Base-by-base conservation (phyloP, 78 protist genomes). In the Dictyostelium intermedium region DNA sequence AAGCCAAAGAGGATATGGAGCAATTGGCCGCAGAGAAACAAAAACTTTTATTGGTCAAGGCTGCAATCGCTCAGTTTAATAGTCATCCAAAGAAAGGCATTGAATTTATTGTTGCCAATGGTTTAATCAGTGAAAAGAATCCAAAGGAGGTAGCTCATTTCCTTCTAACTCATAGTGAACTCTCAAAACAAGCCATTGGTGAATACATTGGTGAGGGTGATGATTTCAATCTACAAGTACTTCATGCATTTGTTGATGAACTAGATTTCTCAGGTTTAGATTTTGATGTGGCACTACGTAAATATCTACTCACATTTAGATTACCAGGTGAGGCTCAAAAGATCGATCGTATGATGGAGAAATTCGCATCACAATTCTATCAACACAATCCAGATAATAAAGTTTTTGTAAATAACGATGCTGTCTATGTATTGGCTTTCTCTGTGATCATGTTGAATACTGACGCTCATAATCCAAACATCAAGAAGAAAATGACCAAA, bases 301-400 rank as follows among this genome's bases (percentile, higher is more conserved):
- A 73, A 30, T 97, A 97, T 95, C 93, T 98, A 25, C 20, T 86
- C 43, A 69, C 70, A 4, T 98, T 99, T 81, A 83, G 98, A 27
- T 84, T 99, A 60, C 99, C 99, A 4, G 99, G 99, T 60, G 99
- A 99, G 73, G 98, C 99, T 23, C 99, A 97, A 93, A 97, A 98
- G 92, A 99, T 99, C 32, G 99, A 98, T 78, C 95, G 99, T 20
- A 97, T 98, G 95, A 98, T 99, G 99, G 99, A 98, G 82, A 97
- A 97, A 92, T 99, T 99, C 86, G 99, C 99, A 1, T 97, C 95
- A 70, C 92, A 97, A 25, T 99, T 83, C 81, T 95, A 82, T 81
- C 35, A 27, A 23, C 61, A 91, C 34, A 98, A 98, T 89, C 97
- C 96, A 32, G 91, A 34, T 39, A 77, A 63, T 1, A 86, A 80